Percentiles rank a stretch among this genome's conserved stretches.
Conservation (phyloP, 768 basidiomycete species). For the Termitomyces bulborhizus region DNA sequence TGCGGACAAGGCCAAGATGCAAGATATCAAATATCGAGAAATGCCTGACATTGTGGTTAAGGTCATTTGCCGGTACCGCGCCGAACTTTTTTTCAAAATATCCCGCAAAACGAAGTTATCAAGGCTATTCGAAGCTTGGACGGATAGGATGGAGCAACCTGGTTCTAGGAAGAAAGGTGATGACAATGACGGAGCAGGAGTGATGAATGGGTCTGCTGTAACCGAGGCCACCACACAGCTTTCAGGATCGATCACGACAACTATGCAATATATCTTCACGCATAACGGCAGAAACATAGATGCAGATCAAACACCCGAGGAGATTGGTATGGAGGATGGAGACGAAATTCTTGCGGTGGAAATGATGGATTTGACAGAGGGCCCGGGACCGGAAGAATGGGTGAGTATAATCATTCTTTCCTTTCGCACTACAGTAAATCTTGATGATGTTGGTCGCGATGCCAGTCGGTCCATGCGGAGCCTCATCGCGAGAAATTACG, state of each 20-base stretch:
- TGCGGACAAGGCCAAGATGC: conserved; percentile 69
- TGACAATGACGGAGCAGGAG: conserved; percentile 21
- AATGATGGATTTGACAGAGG: conserved; percentile 83
- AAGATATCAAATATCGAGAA: conserved; percentile 78
- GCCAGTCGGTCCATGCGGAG: conserved; percentile 60
- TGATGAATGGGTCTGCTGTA: conserved; percentile 45
- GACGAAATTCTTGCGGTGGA: conserved; percentile 89
- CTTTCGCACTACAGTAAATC: background rate
- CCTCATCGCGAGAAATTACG: conserved; percentile 62
- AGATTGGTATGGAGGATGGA: conserved; percentile 80
- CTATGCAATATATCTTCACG: conserved; percentile 81
- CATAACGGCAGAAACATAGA: conserved; percentile 78
- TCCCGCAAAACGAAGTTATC: conserved; percentile 85
- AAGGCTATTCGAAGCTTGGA: conserved; percentile 82
- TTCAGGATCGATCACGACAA: conserved; percentile 30
- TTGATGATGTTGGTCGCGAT: background rate
- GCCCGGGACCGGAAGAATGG: conserved; percentile 53
- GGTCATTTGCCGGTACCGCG: conserved; percentile 83
- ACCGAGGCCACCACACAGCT: conserved; percentile 42
- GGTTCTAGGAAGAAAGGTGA: conserved; percentile 37
- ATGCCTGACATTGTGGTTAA: conserved; percentile 89
- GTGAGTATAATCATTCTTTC: conserved; percentile 31
- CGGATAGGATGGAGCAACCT: conserved; percentile 75
- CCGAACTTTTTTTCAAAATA: conserved; percentile 90
- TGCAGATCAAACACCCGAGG: conserved; percentile 79